phyloP scores from a whole-genome alignment of 805 yeast species.

The Torulaspora maleeae region DNA sequence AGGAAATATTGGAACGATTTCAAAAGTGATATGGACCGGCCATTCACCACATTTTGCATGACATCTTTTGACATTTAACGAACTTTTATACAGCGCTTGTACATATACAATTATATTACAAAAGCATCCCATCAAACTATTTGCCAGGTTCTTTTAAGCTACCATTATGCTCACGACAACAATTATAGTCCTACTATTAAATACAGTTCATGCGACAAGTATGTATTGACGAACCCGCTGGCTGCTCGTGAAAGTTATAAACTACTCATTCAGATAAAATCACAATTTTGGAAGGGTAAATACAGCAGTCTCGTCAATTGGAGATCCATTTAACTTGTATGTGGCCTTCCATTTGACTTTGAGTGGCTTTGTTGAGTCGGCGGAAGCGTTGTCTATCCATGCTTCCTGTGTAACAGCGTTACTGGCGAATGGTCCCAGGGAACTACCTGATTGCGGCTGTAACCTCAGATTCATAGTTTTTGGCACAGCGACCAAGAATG shows the following conservation, averaged over 20 bases:
- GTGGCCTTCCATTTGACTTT: conserved; percentile 75
- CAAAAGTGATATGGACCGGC: conserved; percentile 27
- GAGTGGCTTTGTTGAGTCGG: conserved; percentile 39
- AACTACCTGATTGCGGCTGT: conserved; percentile 56
- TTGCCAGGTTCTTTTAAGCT: not conserved
- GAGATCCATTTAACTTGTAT: conserved; percentile 46
- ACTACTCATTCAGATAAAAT: conserved; percentile 1
- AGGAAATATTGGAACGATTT: conserved; percentile 32
- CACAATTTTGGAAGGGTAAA: conserved; percentile 36
- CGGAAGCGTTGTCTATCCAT: conserved; percentile 34
- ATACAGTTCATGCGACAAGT: not conserved
- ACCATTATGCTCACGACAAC: not conserved
- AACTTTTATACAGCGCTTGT: conserved; percentile 1
- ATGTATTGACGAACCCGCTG: not conserved
- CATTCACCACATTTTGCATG: not conserved
- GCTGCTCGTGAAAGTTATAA: not conserved
- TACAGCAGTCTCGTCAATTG: conserved; percentile 56
- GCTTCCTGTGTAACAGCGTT: conserved; percentile 51
- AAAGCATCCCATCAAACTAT: not conserved
- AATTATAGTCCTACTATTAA: not conserved
- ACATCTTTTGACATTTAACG: not conserved
- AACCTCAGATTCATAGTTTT: conserved; percentile 53
- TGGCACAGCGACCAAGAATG: conserved; percentile 68
- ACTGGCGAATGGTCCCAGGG: conserved; percentile 44
- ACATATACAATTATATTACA: not conserved